Evolutionary conservation across 495 filamentous ascomycete genomes (phyloP).

Genomic region (Apodospora peruviana): DNA sequence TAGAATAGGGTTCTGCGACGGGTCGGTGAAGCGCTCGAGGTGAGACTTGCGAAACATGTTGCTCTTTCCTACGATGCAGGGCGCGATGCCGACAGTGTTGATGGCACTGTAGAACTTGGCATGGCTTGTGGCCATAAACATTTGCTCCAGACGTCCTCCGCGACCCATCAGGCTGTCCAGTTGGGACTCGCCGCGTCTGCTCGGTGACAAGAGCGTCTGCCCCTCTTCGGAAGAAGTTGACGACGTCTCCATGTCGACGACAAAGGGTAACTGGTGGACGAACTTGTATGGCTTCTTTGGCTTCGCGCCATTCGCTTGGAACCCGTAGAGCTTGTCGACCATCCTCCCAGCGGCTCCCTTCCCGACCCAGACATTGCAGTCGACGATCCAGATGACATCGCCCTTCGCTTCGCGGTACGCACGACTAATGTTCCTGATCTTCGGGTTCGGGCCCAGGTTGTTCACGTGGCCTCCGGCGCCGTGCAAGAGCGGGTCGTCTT

Average conservation of each 20-base stretch:
- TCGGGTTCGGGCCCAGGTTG: constrained; percentile 88
- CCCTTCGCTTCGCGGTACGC: constrained; percentile 91
- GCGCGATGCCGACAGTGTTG: constrained; percentile 85
- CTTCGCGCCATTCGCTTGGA: constrained; percentile 30
- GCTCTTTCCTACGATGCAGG: constrained; percentile 93
- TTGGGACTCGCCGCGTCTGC: neutral
- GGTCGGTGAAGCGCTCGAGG: constrained; percentile 70
- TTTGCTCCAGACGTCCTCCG: constrained; percentile 86
- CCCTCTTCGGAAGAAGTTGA: constrained; percentile 15
- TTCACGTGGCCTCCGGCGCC: constrained; percentile 44
- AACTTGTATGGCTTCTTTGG: constrained; percentile 78
- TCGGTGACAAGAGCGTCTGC: constrained; percentile 10
- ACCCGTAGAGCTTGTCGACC: constrained; percentile 80
- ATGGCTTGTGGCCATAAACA: constrained; percentile 90
- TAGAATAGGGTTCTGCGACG: constrained; percentile 38
- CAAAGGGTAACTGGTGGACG: constrained; percentile 88
- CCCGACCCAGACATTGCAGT: constrained; percentile 94
- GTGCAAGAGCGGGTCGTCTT: constrained; percentile 73
- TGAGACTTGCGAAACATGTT: constrained; percentile 97
- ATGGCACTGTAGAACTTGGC: constrained; percentile 98
- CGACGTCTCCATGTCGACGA: constrained; percentile 60
- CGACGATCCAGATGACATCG: constrained; percentile 90
- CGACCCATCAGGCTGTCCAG: constrained; percentile 21
- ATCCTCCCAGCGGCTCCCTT: constrained; percentile 74
- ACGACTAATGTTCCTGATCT: constrained; percentile 94